phyloP scores from a whole-genome alignment of 148 eudicot species.

The Camellia sinensis region DNA sequence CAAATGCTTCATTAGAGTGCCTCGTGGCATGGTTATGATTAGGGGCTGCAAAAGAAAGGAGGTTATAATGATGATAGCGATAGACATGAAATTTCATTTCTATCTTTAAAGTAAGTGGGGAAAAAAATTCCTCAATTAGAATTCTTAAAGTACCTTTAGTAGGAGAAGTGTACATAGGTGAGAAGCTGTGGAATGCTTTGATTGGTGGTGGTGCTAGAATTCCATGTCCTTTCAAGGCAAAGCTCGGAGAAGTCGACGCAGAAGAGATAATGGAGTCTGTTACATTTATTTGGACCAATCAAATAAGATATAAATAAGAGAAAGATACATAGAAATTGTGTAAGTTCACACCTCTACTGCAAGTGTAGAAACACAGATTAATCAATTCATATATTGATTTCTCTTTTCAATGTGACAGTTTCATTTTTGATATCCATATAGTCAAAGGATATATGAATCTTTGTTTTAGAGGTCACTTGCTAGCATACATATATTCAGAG shows the following conservation, averaged over 20 bases:
- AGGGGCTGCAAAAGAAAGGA: conserved; percentile 26
- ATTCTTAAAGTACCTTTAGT: conserved; percentile 23
- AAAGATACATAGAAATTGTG: not conserved
- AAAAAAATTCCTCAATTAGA: not conserved
- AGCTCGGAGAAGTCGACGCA: conserved; percentile 16
- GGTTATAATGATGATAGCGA: not conserved
- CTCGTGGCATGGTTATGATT: not conserved
- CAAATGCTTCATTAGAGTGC: conserved; percentile 17
- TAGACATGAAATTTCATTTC: conserved; percentile 6
- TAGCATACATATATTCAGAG: not conserved
- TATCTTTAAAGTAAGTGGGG: not conserved
- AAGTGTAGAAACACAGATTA: too few relatives aligned
- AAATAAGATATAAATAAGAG: not conserved
- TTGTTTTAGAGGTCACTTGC: too few relatives aligned
- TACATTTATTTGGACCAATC: not conserved
- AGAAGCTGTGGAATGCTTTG: conserved; percentile 6
- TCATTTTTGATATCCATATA: not conserved
- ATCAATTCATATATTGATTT: not conserved
- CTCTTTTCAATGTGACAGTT: not conserved
- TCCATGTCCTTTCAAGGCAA: conserved; percentile 18
- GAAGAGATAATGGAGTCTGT: conserved; percentile 18
- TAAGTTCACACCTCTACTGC: not conserved
- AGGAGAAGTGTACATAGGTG: conserved; percentile 3
- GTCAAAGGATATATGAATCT: too few relatives aligned
- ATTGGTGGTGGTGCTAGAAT: conserved; percentile 19